These are phyloP conservation scores for Penicillium nucicola DNA, from an alignment of 495 filamentous ascomycete genomes.

Conservation along the genomic window DNA sequence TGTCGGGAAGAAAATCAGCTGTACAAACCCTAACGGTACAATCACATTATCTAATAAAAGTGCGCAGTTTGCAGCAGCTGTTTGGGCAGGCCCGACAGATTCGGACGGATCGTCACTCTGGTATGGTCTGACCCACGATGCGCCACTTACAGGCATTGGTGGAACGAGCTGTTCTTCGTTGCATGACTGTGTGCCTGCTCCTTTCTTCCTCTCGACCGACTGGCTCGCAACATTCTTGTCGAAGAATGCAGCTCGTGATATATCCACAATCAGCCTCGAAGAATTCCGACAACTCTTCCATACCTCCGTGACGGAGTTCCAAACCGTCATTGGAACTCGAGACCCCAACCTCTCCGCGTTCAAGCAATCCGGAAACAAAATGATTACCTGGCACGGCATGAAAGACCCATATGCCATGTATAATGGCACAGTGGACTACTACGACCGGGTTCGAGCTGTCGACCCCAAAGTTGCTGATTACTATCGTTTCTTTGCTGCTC, in stretches of 20 bases:
- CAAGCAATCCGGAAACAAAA: constrained; percentile 33
- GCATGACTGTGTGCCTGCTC: not conserved
- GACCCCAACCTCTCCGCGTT: constrained; percentile 34
- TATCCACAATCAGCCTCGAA: not conserved
- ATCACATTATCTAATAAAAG: constrained; percentile 22
- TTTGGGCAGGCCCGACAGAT: constrained; percentile 22
- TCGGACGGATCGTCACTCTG: not conserved
- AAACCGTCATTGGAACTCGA: constrained; percentile 29
- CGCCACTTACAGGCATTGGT: not conserved
- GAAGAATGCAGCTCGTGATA: not conserved
- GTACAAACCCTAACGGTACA: constrained; percentile 32
- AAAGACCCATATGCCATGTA: constrained; percentile 16
- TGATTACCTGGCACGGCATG: constrained; percentile 40
- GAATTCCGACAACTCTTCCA: not conserved
- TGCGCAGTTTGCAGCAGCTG: constrained; percentile 13
- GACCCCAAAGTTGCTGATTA: constrained; percentile 16
- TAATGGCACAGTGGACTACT: constrained; percentile 16
- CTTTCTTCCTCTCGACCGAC: not conserved
- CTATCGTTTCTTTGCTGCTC: constrained; percentile 25
- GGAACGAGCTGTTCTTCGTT: not conserved
- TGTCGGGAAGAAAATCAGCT: constrained; percentile 38
- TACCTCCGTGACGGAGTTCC: not conserved
- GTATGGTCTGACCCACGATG: not conserved
- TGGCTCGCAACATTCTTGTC: not conserved
- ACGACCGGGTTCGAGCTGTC: constrained; percentile 7